Evolutionary conservation across 495 filamentous ascomycete species (phyloP).

Genomic region (Immersiella caudata): DNA sequence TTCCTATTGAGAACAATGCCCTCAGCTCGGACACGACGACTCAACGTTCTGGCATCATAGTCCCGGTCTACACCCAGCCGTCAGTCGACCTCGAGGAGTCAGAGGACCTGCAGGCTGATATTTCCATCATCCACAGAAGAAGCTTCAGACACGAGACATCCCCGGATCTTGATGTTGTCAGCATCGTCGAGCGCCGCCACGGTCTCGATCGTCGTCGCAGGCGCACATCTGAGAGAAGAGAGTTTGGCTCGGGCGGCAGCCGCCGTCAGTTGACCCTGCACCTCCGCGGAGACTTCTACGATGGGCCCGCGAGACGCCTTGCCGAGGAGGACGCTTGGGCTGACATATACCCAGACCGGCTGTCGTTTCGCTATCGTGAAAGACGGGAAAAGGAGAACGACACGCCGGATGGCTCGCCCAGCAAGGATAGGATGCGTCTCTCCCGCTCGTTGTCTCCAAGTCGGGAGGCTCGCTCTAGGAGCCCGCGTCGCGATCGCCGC

Average conservation of each 20-base stretch:
- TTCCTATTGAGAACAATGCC: too few species aligned
- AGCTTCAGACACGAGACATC: too few species aligned
- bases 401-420: background rate
- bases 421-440: background rate
- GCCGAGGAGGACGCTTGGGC: background rate
- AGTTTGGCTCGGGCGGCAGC: too few species aligned
- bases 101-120: too few species aligned
- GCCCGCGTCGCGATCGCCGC: background rate
- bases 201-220: background rate
- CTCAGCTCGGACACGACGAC: too few species aligned
- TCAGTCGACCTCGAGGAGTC: too few species aligned
- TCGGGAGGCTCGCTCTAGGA: background rate
- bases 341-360: background rate
- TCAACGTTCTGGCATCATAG: too few species aligned
- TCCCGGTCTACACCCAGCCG: too few species aligned
- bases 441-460: background rate
- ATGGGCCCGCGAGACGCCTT: background rate
- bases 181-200: too few species aligned
- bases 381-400: background rate
- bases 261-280: too few species aligned
- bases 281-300: background rate
- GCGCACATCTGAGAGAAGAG: background rate
- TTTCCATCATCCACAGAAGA: too few species aligned
- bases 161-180: too few species aligned
- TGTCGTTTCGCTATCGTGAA: background rate